These are phyloP conservation scores for Acanthamoeba culbertsoni DNA, from an alignment of 208 protist species.

Conservation along the genomic window DNA sequence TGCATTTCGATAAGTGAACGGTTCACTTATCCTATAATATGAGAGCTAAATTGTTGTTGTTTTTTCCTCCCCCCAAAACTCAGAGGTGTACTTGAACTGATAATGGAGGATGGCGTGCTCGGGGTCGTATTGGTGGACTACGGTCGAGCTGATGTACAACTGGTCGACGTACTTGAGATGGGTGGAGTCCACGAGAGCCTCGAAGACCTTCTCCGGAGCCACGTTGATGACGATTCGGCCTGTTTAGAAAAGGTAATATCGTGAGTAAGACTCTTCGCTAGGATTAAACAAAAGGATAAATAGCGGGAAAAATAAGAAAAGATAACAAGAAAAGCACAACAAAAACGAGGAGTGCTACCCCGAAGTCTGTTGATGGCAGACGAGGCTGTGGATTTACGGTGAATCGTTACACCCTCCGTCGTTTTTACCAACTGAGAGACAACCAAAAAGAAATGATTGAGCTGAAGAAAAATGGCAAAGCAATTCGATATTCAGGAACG, in stretches of 20 bases:
- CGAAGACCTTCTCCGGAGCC: slow-evolving; percentile 31
- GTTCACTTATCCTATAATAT: neutral
- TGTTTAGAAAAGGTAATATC: neutral
- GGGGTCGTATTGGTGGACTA: neutral
- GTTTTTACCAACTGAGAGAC: neutral
- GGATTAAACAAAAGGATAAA: too few species aligned
- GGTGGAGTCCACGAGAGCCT: neutral
- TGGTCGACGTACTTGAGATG: slow-evolving; percentile 41
- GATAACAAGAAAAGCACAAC: neutral
- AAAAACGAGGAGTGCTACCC: neutral
- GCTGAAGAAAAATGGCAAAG: neutral
- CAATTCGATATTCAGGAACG: neutral
- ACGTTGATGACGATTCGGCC: neutral
- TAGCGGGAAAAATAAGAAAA: neutral
- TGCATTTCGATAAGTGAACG: neutral
- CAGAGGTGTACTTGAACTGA: neutral
- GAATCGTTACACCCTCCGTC: neutral
- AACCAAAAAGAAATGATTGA: neutral
- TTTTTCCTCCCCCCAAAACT: too few species aligned
- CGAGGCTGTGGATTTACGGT: neutral
- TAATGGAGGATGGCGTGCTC: slow-evolving; percentile 39
- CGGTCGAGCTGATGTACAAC: neutral
- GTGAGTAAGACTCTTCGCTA: neutral
- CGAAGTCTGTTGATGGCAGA: neutral
- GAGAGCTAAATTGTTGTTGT: too few species aligned